phyloP scores from a whole-genome alignment of 441 rosid genomes.

The Dalechampia spathulata region DNA sequence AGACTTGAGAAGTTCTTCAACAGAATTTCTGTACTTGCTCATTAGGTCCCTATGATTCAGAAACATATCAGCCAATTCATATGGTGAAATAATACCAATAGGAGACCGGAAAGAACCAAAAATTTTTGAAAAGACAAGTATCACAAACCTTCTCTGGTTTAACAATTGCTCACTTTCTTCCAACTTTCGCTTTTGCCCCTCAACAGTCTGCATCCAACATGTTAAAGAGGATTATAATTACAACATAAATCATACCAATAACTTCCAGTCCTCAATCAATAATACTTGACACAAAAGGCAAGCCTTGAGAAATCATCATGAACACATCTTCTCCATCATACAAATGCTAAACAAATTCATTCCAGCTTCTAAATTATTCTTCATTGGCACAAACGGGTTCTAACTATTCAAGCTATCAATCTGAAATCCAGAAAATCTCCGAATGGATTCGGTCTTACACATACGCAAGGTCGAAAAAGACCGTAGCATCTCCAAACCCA shows the following conservation, averaged over 20 bases:
- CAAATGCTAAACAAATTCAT: background rate
- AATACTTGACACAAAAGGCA: background rate
- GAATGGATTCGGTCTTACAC: too few species aligned
- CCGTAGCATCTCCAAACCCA: background rate
- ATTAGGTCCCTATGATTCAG: conserved; percentile 53
- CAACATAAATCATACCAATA: conserved; percentile 5
- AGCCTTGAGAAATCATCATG: too few species aligned
- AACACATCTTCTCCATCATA: background rate
- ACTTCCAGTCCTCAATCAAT: conserved; percentile 2
- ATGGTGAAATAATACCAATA: background rate
- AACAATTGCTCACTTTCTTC: conserved; percentile 69
- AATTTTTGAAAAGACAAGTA: background rate
- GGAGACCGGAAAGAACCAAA: conserved; percentile 1
- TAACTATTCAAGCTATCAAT: too few species aligned
- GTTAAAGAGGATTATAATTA: background rate
- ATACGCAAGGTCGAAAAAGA: background rate
- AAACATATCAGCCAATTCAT: conserved; percentile 4
- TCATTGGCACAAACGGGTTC: background rate
- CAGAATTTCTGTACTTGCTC: conserved; percentile 47
- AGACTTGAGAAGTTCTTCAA: conserved; percentile 54
- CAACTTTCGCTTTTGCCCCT: conserved; percentile 66
- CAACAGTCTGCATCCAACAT: conserved; percentile 57
- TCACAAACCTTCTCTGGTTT: conserved; percentile 58
- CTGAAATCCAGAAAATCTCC: too few species aligned
- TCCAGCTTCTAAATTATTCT: background rate